These are phyloP conservation scores for Nannizzia gypsea DNA, from an alignment of 2,329 filamentous ascomycete genomes.

Conservation along the genomic window DNA sequence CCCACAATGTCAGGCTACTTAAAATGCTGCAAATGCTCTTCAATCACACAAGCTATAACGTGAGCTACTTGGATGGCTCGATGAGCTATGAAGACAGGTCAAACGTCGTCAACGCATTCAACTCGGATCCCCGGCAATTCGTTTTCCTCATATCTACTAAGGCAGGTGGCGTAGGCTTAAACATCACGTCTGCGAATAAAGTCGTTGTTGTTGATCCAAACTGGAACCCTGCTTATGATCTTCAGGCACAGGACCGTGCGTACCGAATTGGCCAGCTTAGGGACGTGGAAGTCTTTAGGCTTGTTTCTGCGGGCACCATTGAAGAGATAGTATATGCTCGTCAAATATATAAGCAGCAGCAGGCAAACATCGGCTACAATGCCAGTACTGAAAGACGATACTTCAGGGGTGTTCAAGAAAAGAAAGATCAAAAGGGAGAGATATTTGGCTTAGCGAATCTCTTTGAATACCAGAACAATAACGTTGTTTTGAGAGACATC, in stretches of 20 bases:
- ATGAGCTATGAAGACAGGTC: conserved; percentile 76
- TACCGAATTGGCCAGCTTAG: conserved; percentile 89
- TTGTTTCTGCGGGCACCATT: conserved; percentile 82
- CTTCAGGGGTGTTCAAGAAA: conserved; percentile 86
- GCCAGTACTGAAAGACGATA: conserved; percentile 86
- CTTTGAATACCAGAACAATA: conserved; percentile 67
- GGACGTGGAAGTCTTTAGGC: conserved; percentile 88
- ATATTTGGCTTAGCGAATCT: conserved; percentile 86
- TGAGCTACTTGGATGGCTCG: conserved; percentile 79
- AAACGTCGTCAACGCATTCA: conserved; percentile 77
- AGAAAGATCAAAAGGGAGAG: conserved; percentile 72
- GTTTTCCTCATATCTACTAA: conserved; percentile 93
- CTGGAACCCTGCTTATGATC: conserved; percentile 91
- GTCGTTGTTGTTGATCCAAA: conserved; percentile 95
- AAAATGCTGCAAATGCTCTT: conserved; percentile 78
- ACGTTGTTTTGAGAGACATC: conserved; percentile 78
- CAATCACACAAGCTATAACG: conserved; percentile 75
- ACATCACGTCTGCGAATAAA: conserved; percentile 96
- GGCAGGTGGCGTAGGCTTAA: conserved; percentile 84
- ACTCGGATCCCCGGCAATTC: conserved; percentile 73
- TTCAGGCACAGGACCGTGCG: conserved; percentile 91
- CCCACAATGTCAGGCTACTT: conserved; percentile 75
- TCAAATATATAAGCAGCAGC: conserved; percentile 98
- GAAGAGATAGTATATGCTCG: conserved; percentile 95
- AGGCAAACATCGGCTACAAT: conserved; percentile 93